A percentile compares a stretch with the other conserved stretches of the same genome.
Evolutionary conservation across 345 rosid species (phyloP).

Genomic region (Hibiscus trionum): DNA sequence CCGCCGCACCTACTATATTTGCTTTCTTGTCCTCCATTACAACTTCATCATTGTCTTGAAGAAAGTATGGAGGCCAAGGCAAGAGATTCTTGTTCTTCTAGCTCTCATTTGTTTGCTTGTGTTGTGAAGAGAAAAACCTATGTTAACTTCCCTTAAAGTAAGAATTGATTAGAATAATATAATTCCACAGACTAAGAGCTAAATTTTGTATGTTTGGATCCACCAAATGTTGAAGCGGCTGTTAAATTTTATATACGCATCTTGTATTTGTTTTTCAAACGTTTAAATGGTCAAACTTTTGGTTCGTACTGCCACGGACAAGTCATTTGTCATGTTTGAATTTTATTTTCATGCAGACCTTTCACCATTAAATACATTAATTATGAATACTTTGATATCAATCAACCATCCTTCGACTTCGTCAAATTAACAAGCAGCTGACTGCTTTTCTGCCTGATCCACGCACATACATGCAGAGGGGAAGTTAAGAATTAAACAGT

Average conservation of each 20-base stretch:
- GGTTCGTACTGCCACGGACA: not conserved
- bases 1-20: constrained; percentile 29
- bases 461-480: too few species aligned
- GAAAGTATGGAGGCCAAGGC: too few species aligned
- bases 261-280: too few species aligned
- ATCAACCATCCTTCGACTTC: not conserved
- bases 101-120: not conserved
- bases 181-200: too few species aligned
- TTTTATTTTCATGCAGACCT: not conserved
- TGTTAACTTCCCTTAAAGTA: not conserved
- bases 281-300: not conserved
- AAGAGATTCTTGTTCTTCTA: not conserved
- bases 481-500: too few species aligned
- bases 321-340: not conserved
- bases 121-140: not conserved
- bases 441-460: too few species aligned
- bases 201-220: not conserved
- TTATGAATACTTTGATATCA: not conserved
- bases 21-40: constrained; percentile 75
- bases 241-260: not conserved
- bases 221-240: not conserved
- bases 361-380: not conserved
- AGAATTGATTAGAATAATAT: not conserved
- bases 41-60: constrained; percentile 13
- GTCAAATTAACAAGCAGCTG: not conserved